Percentiles rank a stretch among this genome's conserved stretches.
phyloP scores from a whole-genome alignment of 2,329 filamentous ascomycete genomes.

The Aureobasidium sp. region DNA sequence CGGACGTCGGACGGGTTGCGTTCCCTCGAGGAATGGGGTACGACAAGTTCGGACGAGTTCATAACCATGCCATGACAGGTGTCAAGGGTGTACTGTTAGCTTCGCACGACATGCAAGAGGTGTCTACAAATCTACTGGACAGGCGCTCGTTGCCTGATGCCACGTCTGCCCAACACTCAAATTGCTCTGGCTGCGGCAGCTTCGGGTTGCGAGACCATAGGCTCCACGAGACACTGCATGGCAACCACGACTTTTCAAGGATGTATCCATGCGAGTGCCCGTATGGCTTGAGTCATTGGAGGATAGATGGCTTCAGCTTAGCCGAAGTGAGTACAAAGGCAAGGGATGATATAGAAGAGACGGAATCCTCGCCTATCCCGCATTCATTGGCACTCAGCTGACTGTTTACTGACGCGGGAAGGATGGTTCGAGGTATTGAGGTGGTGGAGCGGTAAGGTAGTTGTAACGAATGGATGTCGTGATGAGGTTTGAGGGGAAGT shows the following conservation, averaged over 20 bases:
- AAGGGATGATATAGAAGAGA: constrained; percentile 4
- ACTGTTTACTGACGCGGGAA: constrained; percentile 10
- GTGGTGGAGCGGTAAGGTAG: neutral
- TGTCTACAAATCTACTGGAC: constrained; percentile 1
- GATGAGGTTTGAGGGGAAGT: neutral
- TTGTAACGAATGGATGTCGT: neutral
- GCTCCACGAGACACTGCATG: constrained; percentile 13
- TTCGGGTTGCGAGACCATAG: neutral
- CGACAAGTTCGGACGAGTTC: neutral
- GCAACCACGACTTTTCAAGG: constrained; percentile 8
- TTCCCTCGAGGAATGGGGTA: constrained; percentile 6
- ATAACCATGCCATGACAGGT: constrained; percentile 10
- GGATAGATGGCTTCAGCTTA: neutral
- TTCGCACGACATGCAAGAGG: constrained; percentile 7
- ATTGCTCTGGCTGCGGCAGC: neutral
- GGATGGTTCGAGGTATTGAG: neutral
- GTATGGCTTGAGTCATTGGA: constrained; percentile 1
- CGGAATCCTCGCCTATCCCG: constrained; percentile 5
- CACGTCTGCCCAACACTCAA: neutral
- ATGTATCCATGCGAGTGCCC: constrained; percentile 6
- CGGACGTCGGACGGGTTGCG: constrained; percentile 7
- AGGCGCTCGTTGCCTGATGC: neutral
- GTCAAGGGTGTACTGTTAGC: constrained; percentile 10
- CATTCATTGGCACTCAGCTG: constrained; percentile 14
- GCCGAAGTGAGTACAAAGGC: constrained; percentile 14